These are phyloP conservation scores for Dendrobium officinale DNA, from an alignment of 106 monocot species.

Conservation along the genomic window DNA sequence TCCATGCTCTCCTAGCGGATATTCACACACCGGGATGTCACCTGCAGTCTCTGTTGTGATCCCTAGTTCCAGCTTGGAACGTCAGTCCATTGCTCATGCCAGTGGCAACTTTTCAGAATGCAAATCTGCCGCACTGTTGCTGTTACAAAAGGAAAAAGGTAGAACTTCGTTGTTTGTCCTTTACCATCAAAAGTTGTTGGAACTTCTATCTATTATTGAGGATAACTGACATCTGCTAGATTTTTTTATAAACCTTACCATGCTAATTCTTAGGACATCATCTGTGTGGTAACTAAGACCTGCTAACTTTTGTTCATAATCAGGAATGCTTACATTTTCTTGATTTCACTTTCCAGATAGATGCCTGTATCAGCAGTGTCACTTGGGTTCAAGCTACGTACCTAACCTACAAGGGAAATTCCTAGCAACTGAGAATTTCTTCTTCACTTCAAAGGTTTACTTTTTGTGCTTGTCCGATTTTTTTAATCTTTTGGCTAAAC, in stretches of 20 bases:
- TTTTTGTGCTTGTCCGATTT: neutral
- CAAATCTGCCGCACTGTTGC: constrained; percentile 43
- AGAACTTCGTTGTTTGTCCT: constrained; percentile 9
- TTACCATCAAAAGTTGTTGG: neutral
- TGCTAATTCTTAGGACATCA: neutral
- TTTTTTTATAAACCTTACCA: too few species aligned
- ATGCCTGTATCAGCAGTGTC: constrained; percentile 43
- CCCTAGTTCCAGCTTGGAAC: constrained; percentile 12
- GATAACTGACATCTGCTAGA: too few species aligned
- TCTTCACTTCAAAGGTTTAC: constrained; percentile 50
- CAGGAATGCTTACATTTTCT: neutral
- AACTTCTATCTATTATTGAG: too few species aligned
- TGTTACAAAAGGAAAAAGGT: constrained; percentile 70
- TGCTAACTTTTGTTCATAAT: neutral
- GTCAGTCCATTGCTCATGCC: constrained; percentile 15
- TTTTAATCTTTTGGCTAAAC: neutral
- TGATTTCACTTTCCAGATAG: constrained; percentile 29
- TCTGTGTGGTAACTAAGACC: neutral
- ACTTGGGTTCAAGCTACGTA: constrained; percentile 44
- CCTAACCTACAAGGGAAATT: constrained; percentile 56
- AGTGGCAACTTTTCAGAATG: constrained; percentile 81
- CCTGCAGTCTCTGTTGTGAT: constrained; percentile 3
- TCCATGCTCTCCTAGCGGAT: constrained; percentile 83
- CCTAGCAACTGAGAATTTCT: constrained; percentile 77
- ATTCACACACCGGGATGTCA: constrained; percentile 12